These are phyloP conservation scores for Cyphellophora europaea DNA, from an alignment of 2,329 filamentous ascomycete genomes.

Conservation along the genomic window DNA sequence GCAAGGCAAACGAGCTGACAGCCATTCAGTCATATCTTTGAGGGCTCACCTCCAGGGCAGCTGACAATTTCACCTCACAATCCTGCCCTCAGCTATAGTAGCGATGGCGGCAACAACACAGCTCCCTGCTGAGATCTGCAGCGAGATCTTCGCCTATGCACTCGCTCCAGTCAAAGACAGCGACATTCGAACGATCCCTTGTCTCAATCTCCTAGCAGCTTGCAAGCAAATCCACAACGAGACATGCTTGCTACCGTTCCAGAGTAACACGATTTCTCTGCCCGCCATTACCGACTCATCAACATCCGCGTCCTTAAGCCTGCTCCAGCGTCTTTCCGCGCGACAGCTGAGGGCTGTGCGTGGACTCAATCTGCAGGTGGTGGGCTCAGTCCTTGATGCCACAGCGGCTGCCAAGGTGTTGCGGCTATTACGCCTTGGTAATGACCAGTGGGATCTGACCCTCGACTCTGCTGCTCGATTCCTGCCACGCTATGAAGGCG, in stretches of 20 bases:
- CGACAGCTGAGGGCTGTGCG: not conserved
- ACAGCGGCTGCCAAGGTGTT: not conserved
- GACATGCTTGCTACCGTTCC: constrained; percentile 5
- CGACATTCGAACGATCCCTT: not conserved
- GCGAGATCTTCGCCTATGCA: constrained; percentile 4
- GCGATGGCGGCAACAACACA: not conserved
- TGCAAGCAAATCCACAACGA: constrained; percentile 7
- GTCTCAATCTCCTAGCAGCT: not conserved
- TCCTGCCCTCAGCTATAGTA: too few relatives aligned
- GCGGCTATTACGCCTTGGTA: not conserved
- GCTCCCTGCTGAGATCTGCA: constrained; percentile 6
- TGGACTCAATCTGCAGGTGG: not conserved
- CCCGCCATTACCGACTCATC: constrained; percentile 4
- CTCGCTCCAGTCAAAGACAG: constrained; percentile 5
- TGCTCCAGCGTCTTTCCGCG: not conserved
- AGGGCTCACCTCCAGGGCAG: too few relatives aligned
- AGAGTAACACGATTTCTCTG: constrained; percentile 3
- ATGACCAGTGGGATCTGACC: not conserved
- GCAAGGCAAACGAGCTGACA: too few relatives aligned
- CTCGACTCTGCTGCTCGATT: not conserved
- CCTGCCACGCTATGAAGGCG: not conserved
- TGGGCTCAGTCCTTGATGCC: not conserved
- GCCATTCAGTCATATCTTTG: too few relatives aligned
- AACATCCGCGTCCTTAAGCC: constrained; percentile 1
- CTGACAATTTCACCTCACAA: too few relatives aligned